These are phyloP conservation scores for Fusarium miscanthi DNA, from an alignment of 2,329 filamentous ascomycete genomes.

Conservation along the genomic window DNA sequence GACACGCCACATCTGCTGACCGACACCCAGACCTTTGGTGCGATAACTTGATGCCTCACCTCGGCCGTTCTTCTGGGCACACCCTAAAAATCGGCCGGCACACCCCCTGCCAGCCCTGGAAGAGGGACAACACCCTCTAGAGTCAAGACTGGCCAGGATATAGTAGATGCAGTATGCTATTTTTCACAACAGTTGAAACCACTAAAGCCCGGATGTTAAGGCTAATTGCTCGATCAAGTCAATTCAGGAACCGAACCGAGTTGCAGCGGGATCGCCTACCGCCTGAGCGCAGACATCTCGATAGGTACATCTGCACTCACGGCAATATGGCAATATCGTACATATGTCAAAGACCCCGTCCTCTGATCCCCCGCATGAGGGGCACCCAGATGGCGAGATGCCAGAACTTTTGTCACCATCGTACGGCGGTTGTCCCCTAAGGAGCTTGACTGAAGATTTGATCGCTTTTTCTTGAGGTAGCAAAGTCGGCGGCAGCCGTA, in stretches of 20 bases:
- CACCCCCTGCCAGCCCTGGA: conserved; percentile 28
- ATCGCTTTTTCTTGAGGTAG: background rate
- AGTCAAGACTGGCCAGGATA: conserved; percentile 28
- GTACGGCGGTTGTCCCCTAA: conserved; percentile 8
- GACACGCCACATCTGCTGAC: conserved; percentile 34
- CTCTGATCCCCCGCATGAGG: conserved; percentile 43
- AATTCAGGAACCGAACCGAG: conserved; percentile 37
- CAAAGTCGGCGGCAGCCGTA: conserved; percentile 2
- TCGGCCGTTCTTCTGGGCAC: conserved; percentile 25
- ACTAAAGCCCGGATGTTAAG: conserved; percentile 39
- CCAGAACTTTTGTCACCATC: conserved; percentile 17
- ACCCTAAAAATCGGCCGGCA: conserved; percentile 24
- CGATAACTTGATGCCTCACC: conserved; percentile 32
- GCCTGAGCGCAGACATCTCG: conserved; percentile 34
- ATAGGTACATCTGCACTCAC: conserved; percentile 18
- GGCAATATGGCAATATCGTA: conserved; percentile 32
- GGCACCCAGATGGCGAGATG: conserved; percentile 5
- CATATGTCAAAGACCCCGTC: conserved; percentile 31
- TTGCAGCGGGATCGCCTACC: conserved; percentile 41
- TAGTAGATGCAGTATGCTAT: conserved; percentile 42
- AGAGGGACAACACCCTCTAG: conserved; percentile 27
- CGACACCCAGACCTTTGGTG: conserved; percentile 21
- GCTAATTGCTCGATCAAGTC: conserved; percentile 37
- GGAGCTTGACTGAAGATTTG: conserved; percentile 7
- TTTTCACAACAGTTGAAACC: conserved; percentile 47